phyloP scores from a whole-genome alignment of 768 basidiomycete species.

The Tricholomella constricta region DNA sequence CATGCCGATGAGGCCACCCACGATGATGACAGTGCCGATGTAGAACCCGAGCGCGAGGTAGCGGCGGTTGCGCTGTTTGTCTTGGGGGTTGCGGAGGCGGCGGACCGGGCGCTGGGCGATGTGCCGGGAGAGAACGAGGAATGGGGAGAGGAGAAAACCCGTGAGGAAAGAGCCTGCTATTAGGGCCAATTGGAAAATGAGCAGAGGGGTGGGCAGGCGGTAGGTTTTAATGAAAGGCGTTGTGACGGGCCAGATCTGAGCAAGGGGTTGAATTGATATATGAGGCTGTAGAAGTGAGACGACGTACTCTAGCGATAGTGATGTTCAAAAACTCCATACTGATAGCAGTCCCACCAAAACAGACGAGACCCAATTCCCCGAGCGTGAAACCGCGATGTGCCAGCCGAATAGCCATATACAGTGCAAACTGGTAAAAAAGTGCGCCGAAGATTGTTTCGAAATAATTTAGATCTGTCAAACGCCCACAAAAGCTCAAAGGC shows the following conservation, averaged over 20 bases:
- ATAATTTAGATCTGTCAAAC: slow-evolving; percentile 64
- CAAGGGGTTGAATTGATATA: neutral
- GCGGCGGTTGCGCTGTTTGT: slow-evolving; percentile 80
- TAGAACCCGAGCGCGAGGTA: slow-evolving; percentile 87
- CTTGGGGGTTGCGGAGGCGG: slow-evolving; percentile 80
- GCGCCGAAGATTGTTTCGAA: slow-evolving; percentile 75
- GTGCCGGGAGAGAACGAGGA: slow-evolving; percentile 89
- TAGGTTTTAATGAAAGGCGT: slow-evolving; percentile 90
- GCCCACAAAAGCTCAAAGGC: neutral
- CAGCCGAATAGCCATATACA: slow-evolving; percentile 87
- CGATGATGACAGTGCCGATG: slow-evolving; percentile 70
- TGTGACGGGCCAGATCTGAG: slow-evolving; percentile 75
- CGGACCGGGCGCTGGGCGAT: slow-evolving; percentile 85
- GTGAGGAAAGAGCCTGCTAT: slow-evolving; percentile 89
- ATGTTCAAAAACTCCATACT: slow-evolving; percentile 86
- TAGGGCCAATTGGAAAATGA: slow-evolving; percentile 89
- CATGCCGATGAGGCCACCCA: slow-evolving; percentile 81
- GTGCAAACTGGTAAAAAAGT: slow-evolving; percentile 86
- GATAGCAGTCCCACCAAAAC: slow-evolving; percentile 84
- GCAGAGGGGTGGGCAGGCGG: slow-evolving; percentile 87
- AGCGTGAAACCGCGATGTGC: slow-evolving; percentile 95
- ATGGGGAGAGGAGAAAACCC: slow-evolving; percentile 93
- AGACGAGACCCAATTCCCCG: slow-evolving; percentile 89
- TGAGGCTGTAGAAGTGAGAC: neutral
- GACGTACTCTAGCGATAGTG: slow-evolving; percentile 76